Percentiles rank a stretch among this genome's conserved stretches.
These are phyloP conservation scores for Daphne laureola DNA, from an alignment of 441 rosid genomes.

Conservation along the genomic window DNA sequence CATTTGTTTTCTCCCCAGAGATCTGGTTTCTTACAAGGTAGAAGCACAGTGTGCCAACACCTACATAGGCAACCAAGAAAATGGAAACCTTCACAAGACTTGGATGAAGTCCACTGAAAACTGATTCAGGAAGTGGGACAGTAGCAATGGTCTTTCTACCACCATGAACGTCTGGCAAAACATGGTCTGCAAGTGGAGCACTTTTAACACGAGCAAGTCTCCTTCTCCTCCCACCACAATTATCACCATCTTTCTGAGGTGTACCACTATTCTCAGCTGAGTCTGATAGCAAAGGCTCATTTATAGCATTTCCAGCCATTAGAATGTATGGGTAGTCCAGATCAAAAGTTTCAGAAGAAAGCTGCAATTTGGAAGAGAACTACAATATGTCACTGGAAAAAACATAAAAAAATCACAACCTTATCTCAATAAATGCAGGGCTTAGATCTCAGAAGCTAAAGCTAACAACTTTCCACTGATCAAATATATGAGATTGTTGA, in stretches of 20 bases:
- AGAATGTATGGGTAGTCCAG: constrained; percentile 1
- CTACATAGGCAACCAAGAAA: constrained; percentile 31
- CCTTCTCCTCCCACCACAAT: constrained; percentile 20
- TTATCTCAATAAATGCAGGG: too few relatives aligned
- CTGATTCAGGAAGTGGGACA: constrained; percentile 15
- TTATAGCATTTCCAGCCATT: constrained; percentile 37
- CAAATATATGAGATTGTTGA: too few relatives aligned
- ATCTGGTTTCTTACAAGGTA: constrained; percentile 30
- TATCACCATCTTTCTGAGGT: constrained; percentile 12
- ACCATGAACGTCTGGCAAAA: background rate
- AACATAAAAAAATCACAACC: too few relatives aligned
- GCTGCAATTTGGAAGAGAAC: constrained; percentile 3
- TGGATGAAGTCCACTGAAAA: constrained; percentile 26
- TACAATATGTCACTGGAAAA: too few relatives aligned
- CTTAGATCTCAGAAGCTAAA: too few relatives aligned
- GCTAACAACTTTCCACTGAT: too few relatives aligned
- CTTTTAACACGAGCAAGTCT: constrained; percentile 39
- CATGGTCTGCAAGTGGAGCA: constrained; percentile 39
- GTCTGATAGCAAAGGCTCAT: constrained; percentile 32
- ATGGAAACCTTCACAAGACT: constrained; percentile 26
- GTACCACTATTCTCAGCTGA: constrained; percentile 7
- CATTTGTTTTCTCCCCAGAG: constrained; percentile 40
- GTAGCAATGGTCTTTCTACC: constrained; percentile 8
- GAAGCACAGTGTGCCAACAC: constrained; percentile 32
- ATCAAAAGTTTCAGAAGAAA: background rate